These are phyloP conservation scores for Ophiognomonia clavigignenti-juglandacearum DNA, from an alignment of 2,329 filamentous ascomycete genomes.

Conservation along the genomic window DNA sequence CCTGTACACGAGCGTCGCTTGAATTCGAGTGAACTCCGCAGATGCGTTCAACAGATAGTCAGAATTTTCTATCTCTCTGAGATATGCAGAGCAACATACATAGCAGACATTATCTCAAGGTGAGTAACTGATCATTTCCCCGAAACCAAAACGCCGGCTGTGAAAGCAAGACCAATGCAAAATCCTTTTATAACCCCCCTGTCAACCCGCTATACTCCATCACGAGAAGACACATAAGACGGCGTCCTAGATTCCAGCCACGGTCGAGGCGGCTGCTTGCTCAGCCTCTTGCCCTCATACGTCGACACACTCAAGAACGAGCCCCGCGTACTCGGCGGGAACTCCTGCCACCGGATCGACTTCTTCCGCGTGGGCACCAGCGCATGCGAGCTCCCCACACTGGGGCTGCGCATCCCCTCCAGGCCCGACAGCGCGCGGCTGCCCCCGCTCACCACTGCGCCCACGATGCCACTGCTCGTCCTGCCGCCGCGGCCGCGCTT, in stretches of 20 bases:
- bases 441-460: background rate
- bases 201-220: background rate
- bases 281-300: conserved; percentile 14
- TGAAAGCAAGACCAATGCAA: no score
- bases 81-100: no score
- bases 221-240: conserved; percentile 11
- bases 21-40: no score
- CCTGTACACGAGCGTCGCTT: no score
- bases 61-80: no score
- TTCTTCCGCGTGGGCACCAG: conserved; percentile 10
- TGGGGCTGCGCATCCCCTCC: no score
- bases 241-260: conserved; percentile 14
- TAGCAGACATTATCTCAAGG: no score
- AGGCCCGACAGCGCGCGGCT: background rate
- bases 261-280: conserved; percentile 12
- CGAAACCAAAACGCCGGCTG: no score
- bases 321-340: conserved; percentile 13
- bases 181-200: no score
- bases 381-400: background rate
- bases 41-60: no score
- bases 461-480: no score
- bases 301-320: conserved; percentile 9
- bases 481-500: conserved; percentile 3
- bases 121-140: no score
- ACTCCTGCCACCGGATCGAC: conserved; percentile 15